Percentiles rank a stretch among this genome's conserved stretches.
These are phyloP conservation scores for Candida wancherniae DNA, from an alignment of 805 yeast species.

Conservation along the genomic window DNA sequence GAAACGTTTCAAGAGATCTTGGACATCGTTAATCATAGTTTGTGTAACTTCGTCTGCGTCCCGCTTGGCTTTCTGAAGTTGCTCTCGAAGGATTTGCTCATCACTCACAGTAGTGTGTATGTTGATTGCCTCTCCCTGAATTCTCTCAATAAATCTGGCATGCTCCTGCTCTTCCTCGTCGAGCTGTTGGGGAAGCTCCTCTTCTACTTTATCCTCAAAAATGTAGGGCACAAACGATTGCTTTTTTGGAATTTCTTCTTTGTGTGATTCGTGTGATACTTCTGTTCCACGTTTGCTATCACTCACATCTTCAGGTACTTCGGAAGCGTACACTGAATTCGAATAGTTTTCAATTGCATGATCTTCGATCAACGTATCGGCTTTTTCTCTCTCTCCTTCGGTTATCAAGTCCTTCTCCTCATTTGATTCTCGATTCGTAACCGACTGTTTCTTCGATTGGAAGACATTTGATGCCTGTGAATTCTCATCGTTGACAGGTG, in stretches of 20 bases:
- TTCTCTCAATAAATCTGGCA: slow-evolving; percentile 47
- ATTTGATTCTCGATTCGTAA: too few relatives aligned
- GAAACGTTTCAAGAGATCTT: slow-evolving; percentile 77
- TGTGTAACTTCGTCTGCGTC: slow-evolving; percentile 90
- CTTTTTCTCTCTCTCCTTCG: too few relatives aligned
- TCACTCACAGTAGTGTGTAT: slow-evolving; percentile 37
- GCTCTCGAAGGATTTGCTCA: slow-evolving; percentile 52
- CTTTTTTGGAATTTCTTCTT: not conserved
- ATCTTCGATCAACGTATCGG: too few relatives aligned
- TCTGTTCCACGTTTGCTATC: too few relatives aligned
- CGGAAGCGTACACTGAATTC: too few relatives aligned
- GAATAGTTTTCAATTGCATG: too few relatives aligned
- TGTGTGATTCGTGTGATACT: too few relatives aligned
- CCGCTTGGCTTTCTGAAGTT: slow-evolving; percentile 63
- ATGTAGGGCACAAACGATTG: slow-evolving; percentile 47
- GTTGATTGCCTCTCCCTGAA: slow-evolving; percentile 19
- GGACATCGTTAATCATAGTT: slow-evolving; percentile 84
- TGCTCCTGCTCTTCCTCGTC: slow-evolving; percentile 71
- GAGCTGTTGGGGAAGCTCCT: slow-evolving; percentile 56
- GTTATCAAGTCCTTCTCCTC: too few relatives aligned
- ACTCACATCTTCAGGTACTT: too few relatives aligned
- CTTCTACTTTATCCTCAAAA: slow-evolving; percentile 76
- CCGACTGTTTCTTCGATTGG: too few relatives aligned
- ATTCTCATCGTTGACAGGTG: too few relatives aligned
- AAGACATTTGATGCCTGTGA: too few relatives aligned